These are phyloP conservation scores for Neurospora africana DNA, from an alignment of 495 filamentous ascomycete genomes.

Conservation along the genomic window DNA sequence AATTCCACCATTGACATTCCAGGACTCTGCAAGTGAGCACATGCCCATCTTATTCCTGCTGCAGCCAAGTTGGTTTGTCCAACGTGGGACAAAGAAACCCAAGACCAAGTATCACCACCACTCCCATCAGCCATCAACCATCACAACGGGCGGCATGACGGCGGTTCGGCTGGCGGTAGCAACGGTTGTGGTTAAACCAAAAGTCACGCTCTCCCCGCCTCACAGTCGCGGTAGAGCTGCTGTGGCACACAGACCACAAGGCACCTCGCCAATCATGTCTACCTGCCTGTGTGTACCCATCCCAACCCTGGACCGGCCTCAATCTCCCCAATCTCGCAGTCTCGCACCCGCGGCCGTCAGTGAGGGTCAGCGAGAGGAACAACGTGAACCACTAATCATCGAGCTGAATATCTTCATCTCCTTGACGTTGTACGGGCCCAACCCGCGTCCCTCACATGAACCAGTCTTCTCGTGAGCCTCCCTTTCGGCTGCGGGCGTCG, in stretches of 20 bases:
- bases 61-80: neutral
- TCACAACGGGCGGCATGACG: neutral
- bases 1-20: neutral
- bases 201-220: neutral
- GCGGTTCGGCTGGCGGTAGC: neutral
- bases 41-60: neutral
- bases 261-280: neutral
- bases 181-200: neutral
- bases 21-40: neutral
- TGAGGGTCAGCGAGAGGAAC: neutral
- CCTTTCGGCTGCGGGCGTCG: neutral
- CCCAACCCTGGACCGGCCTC: neutral
- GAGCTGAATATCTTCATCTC: neutral
- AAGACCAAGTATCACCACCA: neutral
- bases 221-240: neutral
- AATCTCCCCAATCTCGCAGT: neutral
- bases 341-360: neutral
- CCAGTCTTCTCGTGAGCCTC: neutral
- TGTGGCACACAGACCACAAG: neutral
- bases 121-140: neutral
- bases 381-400: neutral
- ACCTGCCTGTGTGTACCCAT: neutral
- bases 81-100: neutral
- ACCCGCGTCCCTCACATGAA: neutral
- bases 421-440: neutral